phyloP scores from a whole-genome alignment of 495 filamentous ascomycete species.

The Aspergillus egyptiacus region DNA sequence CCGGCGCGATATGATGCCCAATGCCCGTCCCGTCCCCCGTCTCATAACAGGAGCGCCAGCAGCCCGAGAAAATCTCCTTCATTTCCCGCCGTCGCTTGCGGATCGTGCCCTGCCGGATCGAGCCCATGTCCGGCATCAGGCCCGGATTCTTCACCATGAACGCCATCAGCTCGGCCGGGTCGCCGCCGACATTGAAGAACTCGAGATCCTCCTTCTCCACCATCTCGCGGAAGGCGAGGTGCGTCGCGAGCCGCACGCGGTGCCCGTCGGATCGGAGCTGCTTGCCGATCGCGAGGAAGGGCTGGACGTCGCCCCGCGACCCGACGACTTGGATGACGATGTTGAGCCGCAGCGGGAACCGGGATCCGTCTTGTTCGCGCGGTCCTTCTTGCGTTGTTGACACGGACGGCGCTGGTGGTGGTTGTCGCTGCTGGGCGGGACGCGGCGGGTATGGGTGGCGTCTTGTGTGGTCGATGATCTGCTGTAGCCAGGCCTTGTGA shows the following conservation, averaged over 20 bases:
- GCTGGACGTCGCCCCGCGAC: constrained; percentile 72
- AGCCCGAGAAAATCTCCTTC: constrained; percentile 66
- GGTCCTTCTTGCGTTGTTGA: constrained; percentile 38
- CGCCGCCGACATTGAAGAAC: constrained; percentile 75
- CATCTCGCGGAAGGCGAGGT: constrained; percentile 62
- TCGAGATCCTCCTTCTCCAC: constrained; percentile 66
- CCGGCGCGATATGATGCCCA: constrained; percentile 36
- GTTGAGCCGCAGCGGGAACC: constrained; percentile 52
- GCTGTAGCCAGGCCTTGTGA: constrained; percentile 55
- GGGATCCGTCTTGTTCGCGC: constrained; percentile 52
- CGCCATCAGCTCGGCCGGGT: constrained; percentile 74
- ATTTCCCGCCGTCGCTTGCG: constrained; percentile 59
- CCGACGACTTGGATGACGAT: constrained; percentile 78
- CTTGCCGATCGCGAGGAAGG: constrained; percentile 64
- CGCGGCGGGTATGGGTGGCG: constrained; percentile 63
- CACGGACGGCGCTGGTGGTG: constrained; percentile 7
- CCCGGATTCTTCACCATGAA: constrained; percentile 86
- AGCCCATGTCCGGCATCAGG: constrained; percentile 64
- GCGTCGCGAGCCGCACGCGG: constrained; percentile 71
- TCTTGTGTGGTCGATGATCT: constrained; percentile 50
- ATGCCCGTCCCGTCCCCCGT: constrained; percentile 49
- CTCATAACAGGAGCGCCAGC: constrained; percentile 70
- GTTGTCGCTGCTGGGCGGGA: constrained; percentile 26
- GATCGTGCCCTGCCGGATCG: constrained; percentile 63
- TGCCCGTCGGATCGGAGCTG: constrained; percentile 62